Evolutionary conservation across 2,329 filamentous ascomycete species (phyloP).

Genomic region (Rhynchosporium secalis): DNA sequence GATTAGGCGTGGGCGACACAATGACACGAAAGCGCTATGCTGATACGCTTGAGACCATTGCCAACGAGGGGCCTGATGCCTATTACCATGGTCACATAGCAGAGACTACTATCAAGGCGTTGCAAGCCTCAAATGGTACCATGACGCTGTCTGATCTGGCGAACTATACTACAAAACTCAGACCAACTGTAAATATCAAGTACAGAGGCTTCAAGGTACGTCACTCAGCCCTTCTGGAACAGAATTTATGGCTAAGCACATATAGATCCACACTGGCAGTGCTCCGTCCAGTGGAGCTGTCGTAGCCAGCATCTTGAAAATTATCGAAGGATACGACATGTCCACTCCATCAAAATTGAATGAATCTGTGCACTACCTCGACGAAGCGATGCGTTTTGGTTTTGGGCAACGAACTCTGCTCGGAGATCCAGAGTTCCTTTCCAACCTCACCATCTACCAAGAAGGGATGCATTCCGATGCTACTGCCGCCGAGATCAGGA

Average conservation of each 20-base stretch:
- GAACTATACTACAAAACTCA: slow-evolving; percentile 68
- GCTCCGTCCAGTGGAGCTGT: slow-evolving; percentile 80
- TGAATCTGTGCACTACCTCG: slow-evolving; percentile 62
- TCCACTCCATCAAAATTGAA: slow-evolving; percentile 56
- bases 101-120: slow-evolving; percentile 67
- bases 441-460: slow-evolving; percentile 60
- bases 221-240: not conserved
- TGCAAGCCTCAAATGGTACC: slow-evolving; percentile 73
- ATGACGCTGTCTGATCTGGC: slow-evolving; percentile 80
- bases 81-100: slow-evolving; percentile 77
- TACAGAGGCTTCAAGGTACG: slow-evolving; percentile 66
- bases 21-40: slow-evolving; percentile 83
- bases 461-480: slow-evolving; percentile 45
- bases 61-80: slow-evolving; percentile 66
- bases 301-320: slow-evolving; percentile 73
- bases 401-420: slow-evolving; percentile 63
- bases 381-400: slow-evolving; percentile 67
- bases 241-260: too few species aligned
- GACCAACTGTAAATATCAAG: slow-evolving; percentile 61
- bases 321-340: slow-evolving; percentile 70
- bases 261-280: slow-evolving; percentile 60
- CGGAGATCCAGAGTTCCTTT: slow-evolving; percentile 62
- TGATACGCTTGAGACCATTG: slow-evolving; percentile 75
- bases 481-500: slow-evolving; percentile 54
- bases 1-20: slow-evolving; percentile 69